These are phyloP conservation scores for Phytophthora vignae DNA, from an alignment of 352 stramenopile species.

Conservation along the genomic window DNA sequence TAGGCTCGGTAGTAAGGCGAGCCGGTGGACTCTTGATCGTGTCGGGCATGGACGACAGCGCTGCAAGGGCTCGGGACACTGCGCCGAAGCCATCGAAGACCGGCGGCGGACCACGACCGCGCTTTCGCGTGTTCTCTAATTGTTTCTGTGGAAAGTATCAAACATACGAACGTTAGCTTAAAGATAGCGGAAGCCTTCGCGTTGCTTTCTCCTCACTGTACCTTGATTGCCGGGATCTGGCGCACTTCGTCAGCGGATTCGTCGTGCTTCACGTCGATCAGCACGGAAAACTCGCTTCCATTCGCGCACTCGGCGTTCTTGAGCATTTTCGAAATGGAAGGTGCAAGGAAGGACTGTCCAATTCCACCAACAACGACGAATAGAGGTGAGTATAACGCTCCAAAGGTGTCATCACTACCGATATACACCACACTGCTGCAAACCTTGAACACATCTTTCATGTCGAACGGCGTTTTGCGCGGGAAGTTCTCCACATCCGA, in stretches of 20 bases:
- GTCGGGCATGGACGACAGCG: constrained; percentile 55
- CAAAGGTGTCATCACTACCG: not conserved
- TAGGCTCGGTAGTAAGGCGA: constrained; percentile 47
- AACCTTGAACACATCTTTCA: constrained; percentile 88
- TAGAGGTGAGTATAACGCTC: constrained; percentile 5
- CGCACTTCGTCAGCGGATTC: constrained; percentile 77
- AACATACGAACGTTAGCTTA: not conserved
- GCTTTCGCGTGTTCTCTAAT: constrained; percentile 71
- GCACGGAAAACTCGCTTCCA: constrained; percentile 71
- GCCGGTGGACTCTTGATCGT: constrained; percentile 66
- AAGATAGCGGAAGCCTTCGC: not conserved
- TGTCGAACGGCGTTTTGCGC: constrained; percentile 52
- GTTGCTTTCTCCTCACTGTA: constrained; percentile 19
- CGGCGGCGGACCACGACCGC: constrained; percentile 61
- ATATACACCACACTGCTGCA: not conserved
- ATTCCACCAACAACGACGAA: constrained; percentile 10
- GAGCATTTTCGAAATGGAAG: constrained; percentile 55
- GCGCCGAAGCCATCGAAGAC: constrained; percentile 84
- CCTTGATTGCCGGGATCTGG: constrained; percentile 81
- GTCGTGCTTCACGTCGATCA: constrained; percentile 73
- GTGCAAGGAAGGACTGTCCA: constrained; percentile 51
- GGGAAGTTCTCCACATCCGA: constrained; percentile 42
- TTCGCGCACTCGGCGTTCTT: constrained; percentile 59
- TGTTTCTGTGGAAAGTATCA: constrained; percentile 50
- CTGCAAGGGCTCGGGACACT: constrained; percentile 67